phyloP scores from a whole-genome alignment of 1,139 yeast species.

The Yamadazyma songkhlaensis region DNA sequence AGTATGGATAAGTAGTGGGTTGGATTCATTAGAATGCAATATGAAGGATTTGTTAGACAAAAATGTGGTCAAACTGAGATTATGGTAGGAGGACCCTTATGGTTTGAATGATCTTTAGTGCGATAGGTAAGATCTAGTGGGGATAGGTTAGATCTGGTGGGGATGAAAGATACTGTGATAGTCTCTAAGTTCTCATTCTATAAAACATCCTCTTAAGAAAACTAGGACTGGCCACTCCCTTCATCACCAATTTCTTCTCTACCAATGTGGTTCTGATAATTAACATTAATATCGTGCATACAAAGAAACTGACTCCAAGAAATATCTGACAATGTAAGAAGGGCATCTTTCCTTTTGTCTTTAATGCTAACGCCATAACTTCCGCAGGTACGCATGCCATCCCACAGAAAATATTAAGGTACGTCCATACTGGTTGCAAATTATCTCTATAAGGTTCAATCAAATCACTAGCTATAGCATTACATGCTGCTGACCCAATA shows the following conservation, averaged over 20 bases:
- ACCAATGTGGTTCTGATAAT: constrained; percentile 33
- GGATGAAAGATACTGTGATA: too few species aligned
- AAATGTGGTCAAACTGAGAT: too few species aligned
- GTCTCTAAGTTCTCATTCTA: too few species aligned
- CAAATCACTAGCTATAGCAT: constrained; percentile 59
- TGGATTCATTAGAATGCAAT: too few species aligned
- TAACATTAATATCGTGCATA: constrained; percentile 24
- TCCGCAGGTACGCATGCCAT: constrained; percentile 47
- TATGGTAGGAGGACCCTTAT: too few species aligned
- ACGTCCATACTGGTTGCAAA: constrained; percentile 61
- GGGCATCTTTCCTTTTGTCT: constrained; percentile 33
- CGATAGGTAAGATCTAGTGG: too few species aligned
- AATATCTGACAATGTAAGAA: constrained; percentile 60
- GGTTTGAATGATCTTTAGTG: too few species aligned
- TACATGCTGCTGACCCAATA: constrained; percentile 61
- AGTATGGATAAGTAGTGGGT: neutral
- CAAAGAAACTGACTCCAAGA: constrained; percentile 48
- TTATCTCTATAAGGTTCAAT: constrained; percentile 37
- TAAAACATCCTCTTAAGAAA: too few species aligned
- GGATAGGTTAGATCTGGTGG: too few species aligned
- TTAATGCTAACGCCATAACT: constrained; percentile 47
- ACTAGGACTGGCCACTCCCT: constrained; percentile 3
- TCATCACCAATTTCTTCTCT: constrained; percentile 14
- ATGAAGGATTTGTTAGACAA: too few species aligned
- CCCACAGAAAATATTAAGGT: constrained; percentile 47